phyloP scores from a whole-genome alignment of 2,329 filamentous ascomycete genomes.

The Cladosporium phlei region DNA sequence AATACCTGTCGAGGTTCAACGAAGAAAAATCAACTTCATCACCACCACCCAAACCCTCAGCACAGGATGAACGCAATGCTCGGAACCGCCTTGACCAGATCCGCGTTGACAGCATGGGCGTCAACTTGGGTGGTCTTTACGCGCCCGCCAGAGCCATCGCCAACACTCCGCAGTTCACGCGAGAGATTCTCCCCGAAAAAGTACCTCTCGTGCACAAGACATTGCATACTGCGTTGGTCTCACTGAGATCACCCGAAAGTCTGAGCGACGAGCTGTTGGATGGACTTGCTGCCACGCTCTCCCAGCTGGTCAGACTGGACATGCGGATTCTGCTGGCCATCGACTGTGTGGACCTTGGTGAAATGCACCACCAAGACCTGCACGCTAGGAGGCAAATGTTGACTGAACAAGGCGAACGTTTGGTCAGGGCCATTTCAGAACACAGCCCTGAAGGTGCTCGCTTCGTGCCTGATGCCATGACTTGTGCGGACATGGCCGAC shows the following conservation, averaged over 20 bases:
- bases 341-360: constrained; percentile 53
- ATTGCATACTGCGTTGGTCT: constrained; percentile 78
- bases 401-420: constrained; percentile 62
- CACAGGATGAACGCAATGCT: constrained; percentile 17
- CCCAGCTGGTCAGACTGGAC: constrained; percentile 76
- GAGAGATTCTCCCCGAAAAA: constrained; percentile 37
- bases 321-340: constrained; percentile 78
- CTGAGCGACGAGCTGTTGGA: constrained; percentile 64
- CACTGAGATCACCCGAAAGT: constrained; percentile 68
- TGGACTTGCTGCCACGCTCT: constrained; percentile 77
- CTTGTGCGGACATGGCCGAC: constrained; percentile 22
- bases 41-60: constrained; percentile 21
- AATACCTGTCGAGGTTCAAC: constrained; percentile 86
- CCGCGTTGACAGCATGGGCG: constrained; percentile 42
- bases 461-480: constrained; percentile 57
- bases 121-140: constrained; percentile 60
- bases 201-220: constrained; percentile 38
- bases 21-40: constrained; percentile 35
- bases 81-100: constrained; percentile 21
- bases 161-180: constrained; percentile 57
- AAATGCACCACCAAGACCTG: constrained; percentile 7
- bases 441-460: constrained; percentile 65
- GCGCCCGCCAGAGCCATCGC: constrained; percentile 54
- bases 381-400: constrained; percentile 18
- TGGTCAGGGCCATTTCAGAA: constrained; percentile 69